Percentiles rank a stretch among this genome's conserved stretches.
These are phyloP conservation scores for Plasmopara muralis DNA, from an alignment of 352 stramenopile species.

Conservation along the genomic window DNA sequence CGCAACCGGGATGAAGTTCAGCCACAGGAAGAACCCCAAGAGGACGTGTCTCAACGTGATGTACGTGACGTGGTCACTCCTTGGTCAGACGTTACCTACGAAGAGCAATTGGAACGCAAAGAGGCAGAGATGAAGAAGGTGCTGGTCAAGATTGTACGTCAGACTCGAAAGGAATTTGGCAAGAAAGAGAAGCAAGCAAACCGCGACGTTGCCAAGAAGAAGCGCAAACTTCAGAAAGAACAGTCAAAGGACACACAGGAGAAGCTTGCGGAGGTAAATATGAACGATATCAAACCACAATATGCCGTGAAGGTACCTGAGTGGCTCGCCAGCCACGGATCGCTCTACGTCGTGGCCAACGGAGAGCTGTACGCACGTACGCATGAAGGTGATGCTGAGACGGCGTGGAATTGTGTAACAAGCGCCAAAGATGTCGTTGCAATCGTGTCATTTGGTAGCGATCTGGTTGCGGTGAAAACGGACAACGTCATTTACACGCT, in stretches of 20 bases:
- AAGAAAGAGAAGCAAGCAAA: conserved; percentile 82
- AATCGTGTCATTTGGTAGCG: conserved; percentile 38
- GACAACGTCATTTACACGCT: too few species aligned
- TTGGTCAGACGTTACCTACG: conserved; percentile 70
- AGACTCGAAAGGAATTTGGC: conserved; percentile 77
- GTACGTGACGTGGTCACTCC: conserved; percentile 77
- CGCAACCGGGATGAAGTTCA: conserved; percentile 4
- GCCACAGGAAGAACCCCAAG: conserved; percentile 9
- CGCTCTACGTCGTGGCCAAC: conserved; percentile 57
- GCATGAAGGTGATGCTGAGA: conserved; percentile 38
- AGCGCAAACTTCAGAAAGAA: conserved; percentile 59
- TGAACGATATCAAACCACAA: conserved; percentile 27
- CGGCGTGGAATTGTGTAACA: conserved; percentile 37
- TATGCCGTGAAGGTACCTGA: conserved; percentile 44
- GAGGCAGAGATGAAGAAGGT: conserved; percentile 88
- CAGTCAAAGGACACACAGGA: conserved; percentile 7
- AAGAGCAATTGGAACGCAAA: conserved; percentile 79
- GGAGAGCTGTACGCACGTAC: conserved; percentile 50
- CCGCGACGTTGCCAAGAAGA: conserved; percentile 46
- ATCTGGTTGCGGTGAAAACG: too few species aligned
- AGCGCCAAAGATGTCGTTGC: conserved; percentile 39
- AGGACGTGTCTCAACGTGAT: conserved; percentile 29
- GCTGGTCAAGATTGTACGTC: conserved; percentile 78
- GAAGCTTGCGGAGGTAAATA: conserved; percentile 1
- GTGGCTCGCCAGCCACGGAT: conserved; percentile 75